A percentile compares a stretch with the other conserved stretches of the same genome.
Evolutionary conservation across 306 rosid species (phyloP).

Genomic region (Quercus robur): DNA sequence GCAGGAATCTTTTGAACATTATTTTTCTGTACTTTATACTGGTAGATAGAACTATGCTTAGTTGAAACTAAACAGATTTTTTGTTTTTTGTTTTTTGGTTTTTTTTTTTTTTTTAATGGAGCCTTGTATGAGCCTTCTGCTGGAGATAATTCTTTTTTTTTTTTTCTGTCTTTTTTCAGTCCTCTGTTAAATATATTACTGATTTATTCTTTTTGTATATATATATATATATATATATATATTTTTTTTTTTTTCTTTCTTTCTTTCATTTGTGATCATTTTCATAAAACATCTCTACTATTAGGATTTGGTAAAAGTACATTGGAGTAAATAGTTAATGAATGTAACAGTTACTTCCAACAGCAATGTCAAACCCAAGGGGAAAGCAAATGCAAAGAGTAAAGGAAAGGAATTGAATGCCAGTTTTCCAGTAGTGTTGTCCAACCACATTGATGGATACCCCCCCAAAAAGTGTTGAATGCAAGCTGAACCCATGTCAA

Average conservation of each 20-base stretch:
- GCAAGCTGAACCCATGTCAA: background rate
- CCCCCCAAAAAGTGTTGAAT: background rate
- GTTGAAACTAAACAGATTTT: conserved; percentile 12
- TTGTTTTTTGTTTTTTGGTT: background rate
- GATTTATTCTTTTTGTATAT: background rate
- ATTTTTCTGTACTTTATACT: conserved; percentile 2
- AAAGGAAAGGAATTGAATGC: background rate
- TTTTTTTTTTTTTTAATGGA: background rate
- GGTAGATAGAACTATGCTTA: conserved; percentile 35
- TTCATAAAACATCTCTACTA: too few relatives aligned
- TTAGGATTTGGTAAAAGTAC: too few relatives aligned
- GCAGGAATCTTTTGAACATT: conserved; percentile 18
- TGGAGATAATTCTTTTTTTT: background rate
- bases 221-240: too few relatives aligned
- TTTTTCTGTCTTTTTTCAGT: background rate
- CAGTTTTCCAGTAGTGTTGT: background rate
- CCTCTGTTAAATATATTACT: background rate
- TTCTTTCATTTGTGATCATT: too few relatives aligned
- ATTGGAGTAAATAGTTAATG: too few relatives aligned
- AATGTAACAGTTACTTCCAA: too few relatives aligned
- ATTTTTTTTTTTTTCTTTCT: too few relatives aligned
- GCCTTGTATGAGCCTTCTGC: background rate
- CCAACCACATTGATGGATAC: background rate
- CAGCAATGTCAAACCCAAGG: background rate
- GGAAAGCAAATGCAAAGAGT: background rate